Evolutionary conservation across 768 basidiomycete genomes (phyloP), one percentile per base, ranked within the genome.

Genomic region (Lenzites betulinus): DNA sequence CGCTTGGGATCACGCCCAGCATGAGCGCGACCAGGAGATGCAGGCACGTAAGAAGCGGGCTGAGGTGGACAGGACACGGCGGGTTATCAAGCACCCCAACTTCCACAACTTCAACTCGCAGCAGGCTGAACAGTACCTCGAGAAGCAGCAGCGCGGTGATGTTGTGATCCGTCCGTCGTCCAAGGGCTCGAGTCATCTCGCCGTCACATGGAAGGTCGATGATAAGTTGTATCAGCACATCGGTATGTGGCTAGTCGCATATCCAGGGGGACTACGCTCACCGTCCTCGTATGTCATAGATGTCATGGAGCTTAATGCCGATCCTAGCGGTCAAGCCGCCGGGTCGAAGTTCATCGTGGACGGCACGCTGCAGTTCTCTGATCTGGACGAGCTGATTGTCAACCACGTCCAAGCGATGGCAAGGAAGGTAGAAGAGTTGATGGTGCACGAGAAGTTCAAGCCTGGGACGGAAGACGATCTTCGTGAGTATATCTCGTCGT

Each of bases 141-240:
- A 93, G 65, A 88, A 88, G 66, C 92, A 93, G 71, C 93, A 95
- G 67, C 86, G 93, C 20, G 97, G 97, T 11, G 97, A 98, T 73
- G 95, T 96, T 41, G 92, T 98, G 42, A 94, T 99, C 64, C 81
- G 97, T 46, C 97, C 97, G 0, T 96, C 95, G 18, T 98, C 96
- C 4, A 95, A 95, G 74, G 96, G 96, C 15, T 77, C 81, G 38
- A 85, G 97, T 67, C 97, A 98, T 76, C 80, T 99, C 38, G 96
- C 96, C 44, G 90, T 99, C 11, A 99, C 97, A 0, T 99, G 97
- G 97, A 99, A 98, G 76, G 95, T 99, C 2, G 96, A 95, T 64
- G 90, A 97, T 59, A 92, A 88, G 60, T 77, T 99, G 26, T 98
- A 92, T 74, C 97, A 98, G 70, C 97, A 99, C 70, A 91, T 99